phyloP scores from a whole-genome alignment of 1,284 basidiomycete species.

The Ustilago shanxiensis region DNA sequence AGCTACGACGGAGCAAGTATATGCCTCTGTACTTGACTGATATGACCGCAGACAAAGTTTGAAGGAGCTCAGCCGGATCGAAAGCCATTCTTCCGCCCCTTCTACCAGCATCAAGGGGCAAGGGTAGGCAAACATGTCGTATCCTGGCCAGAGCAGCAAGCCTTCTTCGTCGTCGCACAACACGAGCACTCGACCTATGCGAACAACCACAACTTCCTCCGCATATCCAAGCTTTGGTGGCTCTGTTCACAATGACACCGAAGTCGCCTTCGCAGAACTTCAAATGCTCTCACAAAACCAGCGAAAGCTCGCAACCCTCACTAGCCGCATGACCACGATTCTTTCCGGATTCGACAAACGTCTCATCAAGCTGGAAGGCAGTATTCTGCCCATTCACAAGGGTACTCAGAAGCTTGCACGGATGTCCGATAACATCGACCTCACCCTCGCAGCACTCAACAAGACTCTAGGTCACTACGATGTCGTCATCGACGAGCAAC shows the following conservation, averaged over 20 bases:
- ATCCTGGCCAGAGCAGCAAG: conserved; percentile 23
- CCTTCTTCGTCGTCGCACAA: conserved; percentile 27
- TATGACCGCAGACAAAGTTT: not conserved
- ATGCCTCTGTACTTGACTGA: no score
- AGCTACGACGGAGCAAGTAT: no score
- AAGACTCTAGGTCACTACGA: conserved; percentile 66
- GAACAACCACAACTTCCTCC: conserved; percentile 11
- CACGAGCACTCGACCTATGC: not conserved
- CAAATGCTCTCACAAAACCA: conserved; percentile 71
- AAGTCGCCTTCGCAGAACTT: conserved; percentile 70
- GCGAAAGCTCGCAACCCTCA: conserved; percentile 68
- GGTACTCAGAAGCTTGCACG: conserved; percentile 65
- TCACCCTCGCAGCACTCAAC: conserved; percentile 60
- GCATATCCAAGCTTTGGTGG: conserved; percentile 12
- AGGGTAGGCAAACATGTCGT: conserved; percentile 25
- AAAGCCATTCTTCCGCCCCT: not conserved
- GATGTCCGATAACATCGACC: conserved; percentile 63
- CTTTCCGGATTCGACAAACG: conserved; percentile 71
- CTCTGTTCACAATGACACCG: conserved; percentile 46
- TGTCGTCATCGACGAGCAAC: conserved; percentile 66
- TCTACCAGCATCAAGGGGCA: no score
- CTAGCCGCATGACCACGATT: conserved; percentile 70
- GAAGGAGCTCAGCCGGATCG: not conserved
- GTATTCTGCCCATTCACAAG: conserved; percentile 68
- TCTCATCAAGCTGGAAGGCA: conserved; percentile 67